phyloP scores from a whole-genome alignment of 306 rosid genomes.

The Glycine tomentella region DNA sequence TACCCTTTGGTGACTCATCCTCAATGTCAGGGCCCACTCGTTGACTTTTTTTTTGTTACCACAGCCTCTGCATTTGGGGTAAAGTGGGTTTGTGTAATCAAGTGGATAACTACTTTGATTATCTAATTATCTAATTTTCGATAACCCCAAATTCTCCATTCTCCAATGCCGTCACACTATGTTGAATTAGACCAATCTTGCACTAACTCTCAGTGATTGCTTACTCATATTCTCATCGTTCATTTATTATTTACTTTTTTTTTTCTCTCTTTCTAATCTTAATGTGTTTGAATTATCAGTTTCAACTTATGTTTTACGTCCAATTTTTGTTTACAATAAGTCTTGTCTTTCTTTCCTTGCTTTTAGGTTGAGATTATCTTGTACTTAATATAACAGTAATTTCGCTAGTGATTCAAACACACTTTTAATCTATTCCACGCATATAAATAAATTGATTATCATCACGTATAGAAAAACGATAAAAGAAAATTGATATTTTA shows the following conservation, averaged over 20 bases:
- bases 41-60: constrained; percentile 56
- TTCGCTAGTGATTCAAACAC: too few species aligned
- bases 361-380: too few species aligned
- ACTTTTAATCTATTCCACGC: too few species aligned
- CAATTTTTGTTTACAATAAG: too few species aligned
- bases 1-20: not conserved
- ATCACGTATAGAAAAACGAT: not conserved
- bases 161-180: constrained; percentile 36
- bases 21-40: constrained; percentile 55
- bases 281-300: too few species aligned
- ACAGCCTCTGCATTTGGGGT: not conserved
- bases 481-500: not conserved
- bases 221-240: constrained; percentile 43
- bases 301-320: too few species aligned
- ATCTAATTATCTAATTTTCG: not conserved
- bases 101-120: constrained; percentile 47
- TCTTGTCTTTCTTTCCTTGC: too few species aligned
- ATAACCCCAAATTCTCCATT: not conserved
- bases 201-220: constrained; percentile 47
- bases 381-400: too few species aligned
- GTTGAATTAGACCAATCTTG: constrained; percentile 44
- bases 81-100: constrained; percentile 46
- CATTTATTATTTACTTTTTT: not conserved
- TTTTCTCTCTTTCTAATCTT: too few species aligned
- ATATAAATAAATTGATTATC: not conserved